A percentile compares a stretch with the other conserved stretches of the same genome.
These are phyloP conservation scores for Paramecium sonneborni DNA, from an alignment of 73 alveolate genomes.

Conservation along the genomic window DNA sequence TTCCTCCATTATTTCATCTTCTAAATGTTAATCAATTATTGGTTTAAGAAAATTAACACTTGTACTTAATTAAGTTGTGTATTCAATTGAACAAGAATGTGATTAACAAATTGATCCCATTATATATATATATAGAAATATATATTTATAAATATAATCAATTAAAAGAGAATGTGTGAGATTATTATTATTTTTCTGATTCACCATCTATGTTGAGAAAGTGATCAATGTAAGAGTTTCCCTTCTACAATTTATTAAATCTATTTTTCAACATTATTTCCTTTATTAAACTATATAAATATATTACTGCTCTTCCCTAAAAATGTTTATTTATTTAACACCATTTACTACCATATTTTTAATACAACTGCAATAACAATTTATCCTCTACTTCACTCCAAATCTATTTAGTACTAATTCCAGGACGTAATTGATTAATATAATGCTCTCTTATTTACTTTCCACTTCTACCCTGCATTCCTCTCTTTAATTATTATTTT, in stretches of 20 bases:
- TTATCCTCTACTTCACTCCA: slow-evolving; percentile 20
- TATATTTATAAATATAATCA: neutral
- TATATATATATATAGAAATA: neutral
- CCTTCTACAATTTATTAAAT: neutral
- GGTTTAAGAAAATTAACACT: neutral
- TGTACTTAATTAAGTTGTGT: neutral
- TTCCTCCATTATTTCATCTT: neutral
- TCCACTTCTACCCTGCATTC: slow-evolving; percentile 17
- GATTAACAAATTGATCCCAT: slow-evolving; percentile 16
- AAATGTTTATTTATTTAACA: neutral
- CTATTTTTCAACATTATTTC: slow-evolving; percentile 38
- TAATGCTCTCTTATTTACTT: neutral
- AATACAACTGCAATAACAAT: neutral
- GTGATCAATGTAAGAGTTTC: neutral
- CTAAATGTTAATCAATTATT: neutral
- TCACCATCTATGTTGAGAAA: neutral
- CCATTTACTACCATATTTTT: slow-evolving; percentile 23
- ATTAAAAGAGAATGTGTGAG: slow-evolving; percentile 7
- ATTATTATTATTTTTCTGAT: neutral
- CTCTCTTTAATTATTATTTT: neutral
- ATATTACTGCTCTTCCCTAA: neutral
- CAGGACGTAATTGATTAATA: neutral
- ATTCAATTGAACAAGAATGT: neutral
- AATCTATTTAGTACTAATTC: neutral
- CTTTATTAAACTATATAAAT: neutral